Conservation (phyloP, 2,329 filamentous ascomycete species). For the Coniella lustricola region DNA sequence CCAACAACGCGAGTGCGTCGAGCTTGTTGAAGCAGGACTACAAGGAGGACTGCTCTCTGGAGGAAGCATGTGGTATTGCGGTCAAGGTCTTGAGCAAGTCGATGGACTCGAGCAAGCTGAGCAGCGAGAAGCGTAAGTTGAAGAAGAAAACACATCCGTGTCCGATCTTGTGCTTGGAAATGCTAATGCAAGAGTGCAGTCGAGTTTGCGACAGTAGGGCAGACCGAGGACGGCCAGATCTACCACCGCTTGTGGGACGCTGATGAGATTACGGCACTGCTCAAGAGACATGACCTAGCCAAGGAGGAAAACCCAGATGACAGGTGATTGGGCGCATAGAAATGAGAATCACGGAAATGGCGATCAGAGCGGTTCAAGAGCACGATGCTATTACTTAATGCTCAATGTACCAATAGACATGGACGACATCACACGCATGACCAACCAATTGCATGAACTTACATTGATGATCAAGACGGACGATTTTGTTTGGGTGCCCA, state of each 20-base stretch:
- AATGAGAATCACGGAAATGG: not conserved
- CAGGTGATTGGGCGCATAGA: slow-evolving; percentile 33
- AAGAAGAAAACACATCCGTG: fast-evolving
- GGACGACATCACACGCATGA: slow-evolving; percentile 6
- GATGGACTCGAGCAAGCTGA: slow-evolving; percentile 98
- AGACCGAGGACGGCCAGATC: slow-evolving; percentile 90
- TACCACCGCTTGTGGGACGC: slow-evolving; percentile 97
- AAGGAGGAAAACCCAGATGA: slow-evolving; percentile 73
- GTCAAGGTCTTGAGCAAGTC: slow-evolving; percentile 99
- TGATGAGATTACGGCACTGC: slow-evolving; percentile 87
- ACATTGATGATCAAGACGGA: slow-evolving; percentile 1
- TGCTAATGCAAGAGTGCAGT: slow-evolving; percentile 46
- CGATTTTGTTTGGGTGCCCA: no score
- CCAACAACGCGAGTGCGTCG: slow-evolving; percentile 96
- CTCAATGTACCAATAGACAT: slow-evolving; percentile 24
- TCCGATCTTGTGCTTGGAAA: not conserved
- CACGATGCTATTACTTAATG: slow-evolving; percentile 15
- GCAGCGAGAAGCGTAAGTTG: slow-evolving; percentile 92
- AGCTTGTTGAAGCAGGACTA: slow-evolving; percentile 98
- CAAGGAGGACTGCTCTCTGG: slow-evolving; percentile 93
- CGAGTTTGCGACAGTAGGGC: slow-evolving; percentile 96
- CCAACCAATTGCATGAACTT: slow-evolving; percentile 7
- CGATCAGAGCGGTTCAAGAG: not conserved
- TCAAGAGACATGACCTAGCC: slow-evolving; percentile 92
- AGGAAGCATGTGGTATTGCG: slow-evolving; percentile 94